Evolutionary conservation across 164 flowering plant species (phyloP), one percentile per base, ranked within the genome.

Genomic region (Protea cynaroides): DNA sequence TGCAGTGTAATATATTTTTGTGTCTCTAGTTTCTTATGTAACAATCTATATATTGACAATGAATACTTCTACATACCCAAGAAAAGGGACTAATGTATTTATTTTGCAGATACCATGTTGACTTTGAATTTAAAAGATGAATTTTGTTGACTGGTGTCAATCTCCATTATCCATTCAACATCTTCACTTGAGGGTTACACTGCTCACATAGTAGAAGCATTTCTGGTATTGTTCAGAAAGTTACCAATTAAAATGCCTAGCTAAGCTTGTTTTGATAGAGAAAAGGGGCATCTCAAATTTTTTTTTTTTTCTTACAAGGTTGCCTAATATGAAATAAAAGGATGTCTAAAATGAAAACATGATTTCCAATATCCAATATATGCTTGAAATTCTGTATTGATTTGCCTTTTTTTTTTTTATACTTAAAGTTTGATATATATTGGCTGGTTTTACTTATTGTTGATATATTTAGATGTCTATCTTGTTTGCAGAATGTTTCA

Each of bases 221-320:
- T 2, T 12, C 15, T 18, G 14, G 52, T 49, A 49, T 18, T 1
- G 19, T 4, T 15, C 52, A 12, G n/a, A 15, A 15, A 49, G 15
- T 4, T 49, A 49, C 52, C 37, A 24, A 12, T 0, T 56, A 15
- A 12, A 56, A 2, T 1, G 46, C 0, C 46, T 40, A 25, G 34
- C 18, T 25, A 52, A 25, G 38, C n/a, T 56, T 56, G n/a, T 56
- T 56, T 56, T 56, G 58, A 56, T 15, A 25, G 58, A 25, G 25
- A 22, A 19, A 54, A 23, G 8, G 36, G 17, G 37, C 37, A 25
- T 56, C 37, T 56, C 18, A 54, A 54, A n/a, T n/a, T n/a, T n/a
- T n/a, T n/a, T n/a, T n/a, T n/a, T n/a, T n/a, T n/a, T n/a, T n/a
- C n/a, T n/a, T n/a, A n/a, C n/a, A n/a, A n/a, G n/a, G n/a, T n/a